Evolutionary conservation across 2,329 filamentous ascomycete genomes (phyloP).

Genomic region (Penicillium sp.): DNA sequence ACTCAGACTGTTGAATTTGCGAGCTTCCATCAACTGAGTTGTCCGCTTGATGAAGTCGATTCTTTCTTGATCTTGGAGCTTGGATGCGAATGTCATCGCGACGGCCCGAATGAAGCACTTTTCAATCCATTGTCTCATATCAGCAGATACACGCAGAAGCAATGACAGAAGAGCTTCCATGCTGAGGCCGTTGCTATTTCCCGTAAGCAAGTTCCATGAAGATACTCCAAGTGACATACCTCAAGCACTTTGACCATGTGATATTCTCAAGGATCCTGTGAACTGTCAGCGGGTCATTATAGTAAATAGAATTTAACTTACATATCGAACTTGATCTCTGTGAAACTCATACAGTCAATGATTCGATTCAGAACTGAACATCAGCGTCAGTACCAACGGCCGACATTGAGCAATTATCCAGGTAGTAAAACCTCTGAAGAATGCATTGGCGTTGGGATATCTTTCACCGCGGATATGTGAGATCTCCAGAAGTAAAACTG

Average conservation of each 20-base stretch:
- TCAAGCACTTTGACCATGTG: conserved; percentile 60
- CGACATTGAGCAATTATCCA: conserved; percentile 6
- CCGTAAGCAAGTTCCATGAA: background rate
- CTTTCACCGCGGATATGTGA: conserved; percentile 48
- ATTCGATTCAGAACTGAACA: conserved; percentile 58
- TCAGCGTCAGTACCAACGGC: conserved; percentile 15
- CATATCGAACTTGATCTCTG: conserved; percentile 63
- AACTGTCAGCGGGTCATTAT: background rate
- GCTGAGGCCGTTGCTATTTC: background rate
- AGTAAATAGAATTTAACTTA: conserved; percentile 26
- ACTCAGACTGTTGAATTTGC: conserved; percentile 51
- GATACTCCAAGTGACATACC: conserved; percentile 28
- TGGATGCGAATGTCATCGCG: conserved; percentile 54
- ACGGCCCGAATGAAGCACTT: conserved; percentile 66
- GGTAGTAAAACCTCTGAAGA: conserved; percentile 38
- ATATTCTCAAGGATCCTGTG: conserved; percentile 62
- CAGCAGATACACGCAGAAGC: conserved; percentile 51
- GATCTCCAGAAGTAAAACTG: conserved; percentile 66
- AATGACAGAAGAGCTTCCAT: conserved; percentile 62
- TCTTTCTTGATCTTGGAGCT: conserved; percentile 43
- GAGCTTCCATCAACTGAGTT: conserved; percentile 40
- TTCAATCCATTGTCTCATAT: conserved; percentile 62
- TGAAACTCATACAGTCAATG: conserved; percentile 59
- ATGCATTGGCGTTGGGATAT: conserved; percentile 38
- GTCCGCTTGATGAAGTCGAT: conserved; percentile 30